Evolutionary conservation across 495 filamentous ascomycete species (phyloP).

Genomic region (Penicillium goetzii): DNA sequence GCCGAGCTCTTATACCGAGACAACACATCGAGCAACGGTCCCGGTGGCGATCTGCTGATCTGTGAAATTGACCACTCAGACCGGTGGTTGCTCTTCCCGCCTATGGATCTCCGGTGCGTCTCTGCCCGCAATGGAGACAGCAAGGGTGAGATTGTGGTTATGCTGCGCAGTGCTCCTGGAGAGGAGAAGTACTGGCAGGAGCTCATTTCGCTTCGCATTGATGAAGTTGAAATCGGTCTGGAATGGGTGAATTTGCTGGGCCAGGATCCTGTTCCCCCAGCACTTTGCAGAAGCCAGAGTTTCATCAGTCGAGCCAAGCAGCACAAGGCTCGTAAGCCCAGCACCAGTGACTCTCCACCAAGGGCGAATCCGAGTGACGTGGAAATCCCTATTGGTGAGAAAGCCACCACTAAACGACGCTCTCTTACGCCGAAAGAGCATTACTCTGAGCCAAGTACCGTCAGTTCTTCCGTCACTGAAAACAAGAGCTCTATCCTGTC

Average conservation of each 20-base stretch:
- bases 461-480: constrained; percentile 38
- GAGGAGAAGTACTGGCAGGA: constrained; percentile 72
- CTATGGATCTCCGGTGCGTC: constrained; percentile 66
- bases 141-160: constrained; percentile 73
- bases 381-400: constrained; percentile 79
- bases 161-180: constrained; percentile 65
- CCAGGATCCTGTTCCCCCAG: constrained; percentile 72
- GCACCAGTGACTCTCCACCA: constrained; percentile 39
- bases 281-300: constrained; percentile 53
- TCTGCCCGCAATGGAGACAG: constrained; percentile 80
- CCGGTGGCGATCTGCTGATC: constrained; percentile 81
- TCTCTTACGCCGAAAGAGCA: constrained; percentile 41
- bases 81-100: constrained; percentile 90
- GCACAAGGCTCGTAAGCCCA: constrained; percentile 37
- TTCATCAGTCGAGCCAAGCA: constrained; percentile 53
- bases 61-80: constrained; percentile 78
- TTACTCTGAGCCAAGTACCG: constrained; percentile 44
- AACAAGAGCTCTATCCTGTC: constrained; percentile 40
- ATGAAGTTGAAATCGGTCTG: constrained; percentile 71
- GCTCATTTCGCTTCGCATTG: constrained; percentile 68
- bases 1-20: constrained; percentile 89
- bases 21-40: constrained; percentile 58
- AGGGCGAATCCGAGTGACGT: constrained; percentile 57
- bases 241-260: constrained; percentile 92
- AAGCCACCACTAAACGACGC: constrained; percentile 40